phyloP scores from a whole-genome alignment of 2,329 filamentous ascomycete species.

The Alternaria sp. region DNA sequence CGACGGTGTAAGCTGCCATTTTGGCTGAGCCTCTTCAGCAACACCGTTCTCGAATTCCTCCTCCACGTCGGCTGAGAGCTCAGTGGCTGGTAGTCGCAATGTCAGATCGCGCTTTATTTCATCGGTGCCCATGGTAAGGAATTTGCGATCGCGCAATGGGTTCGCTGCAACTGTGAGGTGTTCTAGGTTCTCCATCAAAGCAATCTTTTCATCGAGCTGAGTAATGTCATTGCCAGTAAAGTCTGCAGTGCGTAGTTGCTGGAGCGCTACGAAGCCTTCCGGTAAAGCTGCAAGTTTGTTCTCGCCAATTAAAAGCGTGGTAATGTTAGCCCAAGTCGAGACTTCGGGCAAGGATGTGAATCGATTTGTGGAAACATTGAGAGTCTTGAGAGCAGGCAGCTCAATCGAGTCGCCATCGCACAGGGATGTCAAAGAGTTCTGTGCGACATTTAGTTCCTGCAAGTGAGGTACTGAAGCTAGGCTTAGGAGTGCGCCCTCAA shows the following conservation, averaged over 20 bases:
- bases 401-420: slow-evolving; percentile 61
- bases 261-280: slow-evolving; percentile 73
- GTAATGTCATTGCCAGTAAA: slow-evolving; percentile 86
- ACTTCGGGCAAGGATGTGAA: slow-evolving; percentile 77
- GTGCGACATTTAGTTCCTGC: slow-evolving; percentile 78
- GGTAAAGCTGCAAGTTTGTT: slow-evolving; percentile 83
- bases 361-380: slow-evolving; percentile 83
- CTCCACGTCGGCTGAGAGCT: slow-evolving; percentile 8
- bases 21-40: slow-evolving; percentile 10
- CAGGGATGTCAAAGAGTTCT: slow-evolving; percentile 72
- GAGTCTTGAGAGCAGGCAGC: slow-evolving; percentile 74
- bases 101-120: slow-evolving; percentile 80
- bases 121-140: slow-evolving; percentile 78
- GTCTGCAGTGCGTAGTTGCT: slow-evolving; percentile 77
- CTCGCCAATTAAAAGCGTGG: slow-evolving; percentile 79
- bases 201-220: slow-evolving; percentile 76
- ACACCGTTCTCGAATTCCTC: slow-evolving; percentile 16
- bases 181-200: slow-evolving; percentile 78
- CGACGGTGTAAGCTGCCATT: slow-evolving; percentile 46
- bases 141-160: slow-evolving; percentile 86
- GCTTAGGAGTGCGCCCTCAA: slow-evolving; percentile 74
- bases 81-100: slow-evolving; percentile 65
- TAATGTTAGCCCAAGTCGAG: slow-evolving; percentile 74
- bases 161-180: slow-evolving; percentile 86
- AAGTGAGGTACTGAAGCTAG: slow-evolving; percentile 69